Conservation (phyloP, 2,329 filamentous ascomycete genomes). For the Neonectria faginata region DNA sequence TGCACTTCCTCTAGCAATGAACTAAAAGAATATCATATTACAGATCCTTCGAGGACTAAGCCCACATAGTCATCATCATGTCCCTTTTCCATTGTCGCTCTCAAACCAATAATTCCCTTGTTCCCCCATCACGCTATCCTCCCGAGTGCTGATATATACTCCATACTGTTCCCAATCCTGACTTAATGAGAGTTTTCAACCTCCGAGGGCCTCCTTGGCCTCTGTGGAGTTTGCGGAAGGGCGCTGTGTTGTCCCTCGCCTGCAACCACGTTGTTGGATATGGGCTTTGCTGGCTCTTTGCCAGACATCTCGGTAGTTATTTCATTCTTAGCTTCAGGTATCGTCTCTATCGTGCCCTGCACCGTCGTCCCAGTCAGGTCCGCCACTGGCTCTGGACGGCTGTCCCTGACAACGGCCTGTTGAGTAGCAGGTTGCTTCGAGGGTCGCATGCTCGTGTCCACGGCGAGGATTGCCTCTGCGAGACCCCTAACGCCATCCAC, state of each 20-base stretch:
- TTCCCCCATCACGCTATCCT: neutral
- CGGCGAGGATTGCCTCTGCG: conserved; percentile 53
- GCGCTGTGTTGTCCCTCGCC: conserved; percentile 30
- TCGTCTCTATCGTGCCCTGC: conserved; percentile 29
- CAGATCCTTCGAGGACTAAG: neutral
- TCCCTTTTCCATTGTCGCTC: neutral
- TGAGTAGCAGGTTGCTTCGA: conserved; percentile 44
- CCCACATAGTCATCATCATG: neutral
- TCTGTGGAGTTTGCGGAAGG: conserved; percentile 26
- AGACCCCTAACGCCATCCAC: conserved; percentile 56
- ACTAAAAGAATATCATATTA: neutral
- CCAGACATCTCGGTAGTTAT: neutral
- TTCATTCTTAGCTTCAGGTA: conserved; percentile 16
- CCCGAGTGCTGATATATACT: neutral
- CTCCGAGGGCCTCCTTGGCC: conserved; percentile 4
- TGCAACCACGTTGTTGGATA: conserved; percentile 21
- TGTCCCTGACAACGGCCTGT: conserved; percentile 48
- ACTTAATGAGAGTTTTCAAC: conserved; percentile 3
- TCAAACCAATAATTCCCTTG: neutral
- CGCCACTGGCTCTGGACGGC: conserved; percentile 4
- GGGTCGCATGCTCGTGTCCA: conserved; percentile 53
- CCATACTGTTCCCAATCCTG: neutral
- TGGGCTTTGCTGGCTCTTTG: conserved; percentile 20
- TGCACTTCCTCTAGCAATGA: neutral
- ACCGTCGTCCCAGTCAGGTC: conserved; percentile 47